phyloP scores from a whole-genome alignment of 768 basidiomycete genomes.

The Scleroderma bovista region DNA sequence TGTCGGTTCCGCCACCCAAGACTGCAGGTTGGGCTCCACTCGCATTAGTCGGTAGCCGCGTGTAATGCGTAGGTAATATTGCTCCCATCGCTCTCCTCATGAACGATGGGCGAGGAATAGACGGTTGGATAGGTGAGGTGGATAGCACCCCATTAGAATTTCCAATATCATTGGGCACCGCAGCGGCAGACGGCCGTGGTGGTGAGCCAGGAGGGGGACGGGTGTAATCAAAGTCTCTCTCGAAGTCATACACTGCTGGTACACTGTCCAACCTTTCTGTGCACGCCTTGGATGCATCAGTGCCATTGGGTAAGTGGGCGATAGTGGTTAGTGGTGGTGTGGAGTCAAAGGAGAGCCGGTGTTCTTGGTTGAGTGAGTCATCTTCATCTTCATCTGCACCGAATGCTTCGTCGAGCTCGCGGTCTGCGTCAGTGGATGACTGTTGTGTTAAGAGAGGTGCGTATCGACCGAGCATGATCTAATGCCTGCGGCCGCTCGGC shows the following conservation, averaged over 20 bases:
- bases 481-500: neutral
- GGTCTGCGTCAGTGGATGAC: slow-evolving; percentile 39
- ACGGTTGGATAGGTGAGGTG: slow-evolving; percentile 34
- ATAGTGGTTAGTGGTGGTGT: neutral
- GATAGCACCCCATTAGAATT: slow-evolving; percentile 70
- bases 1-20: slow-evolving; percentile 68
- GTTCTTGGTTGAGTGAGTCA: slow-evolving; percentile 20
- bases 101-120: slow-evolving; percentile 41
- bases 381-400: slow-evolving; percentile 48
- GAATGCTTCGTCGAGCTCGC: slow-evolving; percentile 78
- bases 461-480: slow-evolving; percentile 46
- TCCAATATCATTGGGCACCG: slow-evolving; percentile 62
- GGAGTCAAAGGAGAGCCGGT: slow-evolving; percentile 30
- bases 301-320: slow-evolving; percentile 10
- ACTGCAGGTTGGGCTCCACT: slow-evolving; percentile 23
- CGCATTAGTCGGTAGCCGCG: slow-evolving; percentile 41
- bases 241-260: slow-evolving; percentile 69
- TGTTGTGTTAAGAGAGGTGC: slow-evolving; percentile 45
- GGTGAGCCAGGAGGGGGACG: slow-evolving; percentile 78
- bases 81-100: slow-evolving; percentile 53
- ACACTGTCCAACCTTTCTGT: slow-evolving; percentile 3
- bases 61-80: slow-evolving; percentile 63
- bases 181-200: slow-evolving; percentile 49
- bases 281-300: slow-evolving; percentile 14
- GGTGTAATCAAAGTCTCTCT: slow-evolving; percentile 64